Conservation (phyloP, 208 protist species). For the Leishmania mexicana region DNA sequence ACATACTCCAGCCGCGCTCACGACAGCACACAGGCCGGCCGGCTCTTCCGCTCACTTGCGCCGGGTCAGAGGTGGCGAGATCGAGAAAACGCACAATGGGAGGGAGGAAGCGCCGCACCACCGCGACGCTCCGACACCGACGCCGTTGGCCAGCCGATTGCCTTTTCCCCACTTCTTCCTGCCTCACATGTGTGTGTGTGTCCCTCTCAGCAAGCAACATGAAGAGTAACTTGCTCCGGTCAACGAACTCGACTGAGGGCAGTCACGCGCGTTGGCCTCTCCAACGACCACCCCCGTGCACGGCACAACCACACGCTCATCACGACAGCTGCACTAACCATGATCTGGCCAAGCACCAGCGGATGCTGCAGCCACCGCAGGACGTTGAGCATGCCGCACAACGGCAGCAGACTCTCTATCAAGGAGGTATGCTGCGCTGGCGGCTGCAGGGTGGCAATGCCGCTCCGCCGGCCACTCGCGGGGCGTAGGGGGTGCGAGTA, state of each 20-base stretch:
- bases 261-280: neutral
- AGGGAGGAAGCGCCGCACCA: conserved; percentile 3
- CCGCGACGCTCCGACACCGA: neutral
- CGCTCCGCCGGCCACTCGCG: neutral
- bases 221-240: neutral
- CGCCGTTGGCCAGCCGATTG: neutral
- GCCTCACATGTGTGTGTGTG: too few species aligned
- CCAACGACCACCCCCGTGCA: neutral
- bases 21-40: neutral
- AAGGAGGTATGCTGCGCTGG: neutral
- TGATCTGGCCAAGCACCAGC: conserved; percentile 2
- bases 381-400: neutral
- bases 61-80: neutral
- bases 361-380: conserved; percentile 13
- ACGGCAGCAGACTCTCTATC: neutral
- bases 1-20: neutral
- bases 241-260: neutral
- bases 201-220: neutral
- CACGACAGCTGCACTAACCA: neutral
- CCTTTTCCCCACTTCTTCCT: neutral
- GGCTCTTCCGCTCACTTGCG: neutral
- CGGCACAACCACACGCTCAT: neutral
- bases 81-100: neutral
- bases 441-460: neutral
- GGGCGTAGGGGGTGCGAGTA: neutral